A percentile compares a stretch with the other conserved stretches of the same genome.
Conservation (phyloP, 129 eudicot species). For the Calendula officinalis region DNA sequence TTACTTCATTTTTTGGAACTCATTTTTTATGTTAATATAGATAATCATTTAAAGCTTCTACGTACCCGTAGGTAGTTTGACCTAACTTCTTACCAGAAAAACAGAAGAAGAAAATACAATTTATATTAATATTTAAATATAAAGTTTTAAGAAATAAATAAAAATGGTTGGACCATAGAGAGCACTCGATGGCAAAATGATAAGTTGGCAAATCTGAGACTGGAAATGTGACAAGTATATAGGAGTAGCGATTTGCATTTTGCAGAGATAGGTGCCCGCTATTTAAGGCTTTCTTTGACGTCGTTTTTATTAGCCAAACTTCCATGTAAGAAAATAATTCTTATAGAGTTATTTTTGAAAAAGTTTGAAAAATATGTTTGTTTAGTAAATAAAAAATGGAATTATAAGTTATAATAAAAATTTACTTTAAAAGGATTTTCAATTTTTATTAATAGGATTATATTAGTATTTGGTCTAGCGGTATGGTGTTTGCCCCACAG, state of each 20-base stretch:
- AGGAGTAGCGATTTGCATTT: conserved; percentile 25
- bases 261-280: conserved; percentile 35
- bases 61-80: conserved; percentile 11
- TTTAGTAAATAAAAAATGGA: no score
- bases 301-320: conserved; percentile 10
- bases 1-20: no score
- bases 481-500: no score
- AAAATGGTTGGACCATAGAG: conserved; percentile 35
- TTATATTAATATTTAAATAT: background rate
- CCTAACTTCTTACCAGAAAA: conserved; percentile 8
- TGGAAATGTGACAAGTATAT: conserved; percentile 28
- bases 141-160: conserved; percentile 4
- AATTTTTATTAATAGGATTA: no score
- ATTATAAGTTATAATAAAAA: no score
- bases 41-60: conserved; percentile 10
- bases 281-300: conserved; percentile 27
- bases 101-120: background rate
- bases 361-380: background rate
- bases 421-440: no score
- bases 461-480: no score
- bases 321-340: background rate
- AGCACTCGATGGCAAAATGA: conserved; percentile 43
- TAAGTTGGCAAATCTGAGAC: conserved; percentile 32
- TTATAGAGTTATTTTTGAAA: no score
- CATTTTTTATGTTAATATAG: no score